Evolutionary conservation across 768 basidiomycete species (phyloP), one percentile per base, ranked within the genome.

Genomic region (Amyloporia xantha): DNA sequence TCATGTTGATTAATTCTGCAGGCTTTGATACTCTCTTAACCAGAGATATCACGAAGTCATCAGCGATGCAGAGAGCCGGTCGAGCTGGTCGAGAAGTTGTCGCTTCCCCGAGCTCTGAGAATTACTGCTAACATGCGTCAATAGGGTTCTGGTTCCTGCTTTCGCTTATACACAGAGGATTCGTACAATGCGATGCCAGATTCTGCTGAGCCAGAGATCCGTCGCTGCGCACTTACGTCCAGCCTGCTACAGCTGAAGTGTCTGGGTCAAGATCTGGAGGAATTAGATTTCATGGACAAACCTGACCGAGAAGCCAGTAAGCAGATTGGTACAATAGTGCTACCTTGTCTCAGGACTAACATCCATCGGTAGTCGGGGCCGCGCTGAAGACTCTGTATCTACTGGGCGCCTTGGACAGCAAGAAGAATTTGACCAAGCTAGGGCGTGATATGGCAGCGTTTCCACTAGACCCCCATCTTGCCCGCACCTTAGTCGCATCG

Each of bases 11-110:
- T 9, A 17, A 20, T 26, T 28, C 26, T 25, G 43, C 25, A 92
- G 93, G 91, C 2, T 86, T 97, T 57, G 94, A 98, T 65, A 86
- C 89, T 13, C 72, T 98, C 3, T 58, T 91, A 36, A 86, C 86
- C 13, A 79, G 80, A 60, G 81, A 86, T 44, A 88, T 97, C 53
- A 89, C 89, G 21, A 83, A 90, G 65, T 91, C 91, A 2, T 91
- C 88, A 12, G 94, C 96, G 5, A 81, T 82, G 76, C 89, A 99
- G 65, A 76, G 96, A n/a, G 79, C 92, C 2, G 96, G 96, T 63
- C 90, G 96, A 49, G 96, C 95, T 0, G 96, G 96, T 53, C 91
- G 96, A 49, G 92, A 97, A 68, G 88, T 87, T 59, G 68, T 60
- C 19, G 0, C 24, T 12, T 33, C 26, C n/a, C 7, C 15, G 11